Evolutionary conservation across 139 green algal species (phyloP).

Genomic region (Chlorella sp.): DNA sequence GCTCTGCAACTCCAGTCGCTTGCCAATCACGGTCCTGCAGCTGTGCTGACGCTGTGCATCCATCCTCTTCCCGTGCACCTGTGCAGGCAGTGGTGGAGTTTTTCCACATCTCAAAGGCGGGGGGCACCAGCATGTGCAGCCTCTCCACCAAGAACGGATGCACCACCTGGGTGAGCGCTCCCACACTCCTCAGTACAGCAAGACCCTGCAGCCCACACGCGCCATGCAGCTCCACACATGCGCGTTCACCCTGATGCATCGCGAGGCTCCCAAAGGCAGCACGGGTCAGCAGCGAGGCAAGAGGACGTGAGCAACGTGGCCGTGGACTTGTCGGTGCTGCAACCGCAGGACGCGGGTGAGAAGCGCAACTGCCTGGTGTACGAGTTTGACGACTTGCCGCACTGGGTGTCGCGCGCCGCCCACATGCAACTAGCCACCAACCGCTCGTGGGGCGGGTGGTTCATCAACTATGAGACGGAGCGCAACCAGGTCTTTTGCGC

Average conservation of each 20-base stretch:
- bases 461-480: conserved; percentile 14
- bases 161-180: neutral
- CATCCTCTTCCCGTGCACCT: too few relatives aligned
- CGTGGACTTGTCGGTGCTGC: neutral
- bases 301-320: too few relatives aligned
- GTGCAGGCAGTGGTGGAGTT: conserved; percentile 2
- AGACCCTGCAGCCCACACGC: neutral
- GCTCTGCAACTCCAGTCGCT: too few relatives aligned
- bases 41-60: too few relatives aligned
- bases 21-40: too few relatives aligned
- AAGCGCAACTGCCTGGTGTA: conserved; percentile 25
- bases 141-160: neutral
- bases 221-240: too few relatives aligned
- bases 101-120: conserved; percentile 6
- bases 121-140: conserved; percentile 9
- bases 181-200: neutral
- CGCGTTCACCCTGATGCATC: too few relatives aligned
- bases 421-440: conserved; percentile 9
- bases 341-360: conserved; percentile 11
- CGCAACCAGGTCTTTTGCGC: neutral
- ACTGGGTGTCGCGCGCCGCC: conserved; percentile 14
- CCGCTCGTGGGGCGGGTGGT: conserved; percentile 14
- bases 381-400: conserved; percentile 24
- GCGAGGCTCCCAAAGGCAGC: too few relatives aligned
- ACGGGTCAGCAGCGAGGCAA: too few relatives aligned